Evolutionary conservation across 2,329 filamentous ascomycete species (phyloP), one percentile per base, ranked within the genome.

Genomic region (Mollisia scopiformis): DNA sequence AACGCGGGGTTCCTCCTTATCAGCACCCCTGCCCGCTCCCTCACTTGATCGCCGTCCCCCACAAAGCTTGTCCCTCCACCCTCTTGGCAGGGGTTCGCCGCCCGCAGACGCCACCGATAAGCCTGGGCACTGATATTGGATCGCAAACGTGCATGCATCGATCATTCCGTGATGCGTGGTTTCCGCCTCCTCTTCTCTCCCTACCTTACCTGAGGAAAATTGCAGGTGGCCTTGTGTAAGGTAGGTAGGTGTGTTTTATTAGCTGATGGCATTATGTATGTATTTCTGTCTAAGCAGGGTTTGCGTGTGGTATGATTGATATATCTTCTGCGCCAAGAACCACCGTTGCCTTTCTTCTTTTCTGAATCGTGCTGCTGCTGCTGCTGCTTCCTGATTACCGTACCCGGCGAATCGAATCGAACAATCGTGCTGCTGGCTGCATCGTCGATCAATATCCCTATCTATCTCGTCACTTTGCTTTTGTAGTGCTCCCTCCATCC

Each of bases 81-180:
- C 19, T 27, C 62, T 66, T 66, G 64, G 64, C 64, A 66, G 64
- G 59, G 62, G 64, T 59, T 39, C 43, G 43, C 21, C n/a, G n/a
- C n/a, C n/a, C n/a, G n/a, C n/a, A n/a, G n/a, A 23, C 43, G 43
- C 35, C 35, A 43, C 57, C 27, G 54, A 58, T 60, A 63, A 63
- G 52, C 37, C 31, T 11, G 21, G 7, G 6, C 33, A n/a, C 14
- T 47, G 25, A 59, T 27, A 60, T 60, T 60, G 57, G 57, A 35
- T 30, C 28, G 14, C 16, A 13, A 5, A 27, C 49, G 55, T 39
- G 35, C 16, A 27, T 47, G 23, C 21, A 47, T 47, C 1, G 11
- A 13, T 11, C 23, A 28, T 14, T 6, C 28, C 14, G 25, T 14
- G 11, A 13, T 47, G 43, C 43, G 43, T 46, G 21, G 43, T 27